Evolutionary conservation across 768 basidiomycete genomes (phyloP).

Genomic region (Phylloporus sp.): DNA sequence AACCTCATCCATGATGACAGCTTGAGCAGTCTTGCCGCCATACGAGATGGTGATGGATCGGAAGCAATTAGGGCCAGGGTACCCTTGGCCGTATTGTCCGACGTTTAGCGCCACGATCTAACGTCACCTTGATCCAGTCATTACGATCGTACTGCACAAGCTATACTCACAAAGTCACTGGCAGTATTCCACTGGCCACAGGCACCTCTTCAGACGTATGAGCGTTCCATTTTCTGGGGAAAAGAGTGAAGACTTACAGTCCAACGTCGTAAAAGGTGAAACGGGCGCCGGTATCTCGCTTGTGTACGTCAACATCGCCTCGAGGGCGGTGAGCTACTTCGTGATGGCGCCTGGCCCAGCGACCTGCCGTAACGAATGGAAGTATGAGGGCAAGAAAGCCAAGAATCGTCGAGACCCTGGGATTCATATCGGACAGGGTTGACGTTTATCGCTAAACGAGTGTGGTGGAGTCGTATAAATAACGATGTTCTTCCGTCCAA

Average conservation of each 20-base stretch:
- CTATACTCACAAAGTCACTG: conserved; percentile 42
- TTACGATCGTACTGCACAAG: background rate
- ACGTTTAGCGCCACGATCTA: conserved; percentile 54
- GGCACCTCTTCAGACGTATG: conserved; percentile 43
- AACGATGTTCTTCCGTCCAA: background rate
- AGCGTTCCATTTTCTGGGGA: conserved; percentile 2
- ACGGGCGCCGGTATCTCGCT: conserved; percentile 35
- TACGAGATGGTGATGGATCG: conserved; percentile 55
- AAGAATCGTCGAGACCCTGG: conserved; percentile 27
- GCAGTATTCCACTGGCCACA: conserved; percentile 41
- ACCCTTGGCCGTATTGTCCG: conserved; percentile 52
- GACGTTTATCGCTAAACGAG: conserved; percentile 16
- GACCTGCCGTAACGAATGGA: conserved; percentile 31
- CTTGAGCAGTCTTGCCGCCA: conserved; percentile 53
- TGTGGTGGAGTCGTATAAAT: conserved; percentile 11
- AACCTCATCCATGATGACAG: conserved; percentile 62
- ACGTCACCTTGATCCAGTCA: conserved; percentile 1
- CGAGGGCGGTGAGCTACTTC: conserved; percentile 46
- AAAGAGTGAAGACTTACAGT: conserved; percentile 32
- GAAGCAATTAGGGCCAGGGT: conserved; percentile 64
- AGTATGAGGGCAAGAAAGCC: conserved; percentile 33
- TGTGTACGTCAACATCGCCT: conserved; percentile 37
- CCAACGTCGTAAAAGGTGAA: conserved; percentile 58
- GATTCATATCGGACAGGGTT: conserved; percentile 12
- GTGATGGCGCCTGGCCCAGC: conserved; percentile 38